These are phyloP conservation scores for Phialophora tarda DNA, from an alignment of 2,329 filamentous ascomycete genomes.

Conservation along the genomic window DNA sequence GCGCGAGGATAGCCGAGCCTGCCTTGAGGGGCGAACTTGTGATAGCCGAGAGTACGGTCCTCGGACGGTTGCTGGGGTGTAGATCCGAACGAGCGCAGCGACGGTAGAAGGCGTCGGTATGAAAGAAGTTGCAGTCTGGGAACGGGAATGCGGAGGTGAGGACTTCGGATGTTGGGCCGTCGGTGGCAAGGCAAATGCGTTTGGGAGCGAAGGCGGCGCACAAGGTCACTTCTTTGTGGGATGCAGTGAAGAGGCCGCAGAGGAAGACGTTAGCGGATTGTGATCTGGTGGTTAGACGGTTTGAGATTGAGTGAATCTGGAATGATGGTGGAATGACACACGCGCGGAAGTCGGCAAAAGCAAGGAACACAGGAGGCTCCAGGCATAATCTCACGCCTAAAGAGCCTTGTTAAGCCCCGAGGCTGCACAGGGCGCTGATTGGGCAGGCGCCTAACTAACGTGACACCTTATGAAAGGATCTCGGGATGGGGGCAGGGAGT, in stretches of 20 bases:
- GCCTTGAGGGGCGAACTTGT: neutral
- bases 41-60: neutral
- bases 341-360: constrained; percentile 33
- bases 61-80: neutral
- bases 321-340: constrained; percentile 27
- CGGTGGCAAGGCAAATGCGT: neutral
- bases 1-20: neutral
- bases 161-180: neutral
- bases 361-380: neutral
- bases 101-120: neutral
- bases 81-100: neutral
- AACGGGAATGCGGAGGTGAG: neutral
- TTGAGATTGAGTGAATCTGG: constrained; percentile 16
- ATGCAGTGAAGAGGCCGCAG: neutral
- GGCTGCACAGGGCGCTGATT: constrained; percentile 6
- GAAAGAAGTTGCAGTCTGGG: neutral
- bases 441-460: neutral
- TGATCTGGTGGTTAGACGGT: neutral
- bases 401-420: constrained; percentile 4
- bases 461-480: neutral
- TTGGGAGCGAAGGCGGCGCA: neutral
- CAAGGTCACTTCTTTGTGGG: neutral
- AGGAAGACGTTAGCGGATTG: neutral
- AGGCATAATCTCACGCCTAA: neutral
- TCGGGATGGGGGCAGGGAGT: neutral